A percentile compares a stretch with the other conserved stretches of the same genome.
These are phyloP conservation scores for Arthrobotrys iridis DNA, from an alignment of 2,329 filamentous ascomycete species.

Conservation along the genomic window DNA sequence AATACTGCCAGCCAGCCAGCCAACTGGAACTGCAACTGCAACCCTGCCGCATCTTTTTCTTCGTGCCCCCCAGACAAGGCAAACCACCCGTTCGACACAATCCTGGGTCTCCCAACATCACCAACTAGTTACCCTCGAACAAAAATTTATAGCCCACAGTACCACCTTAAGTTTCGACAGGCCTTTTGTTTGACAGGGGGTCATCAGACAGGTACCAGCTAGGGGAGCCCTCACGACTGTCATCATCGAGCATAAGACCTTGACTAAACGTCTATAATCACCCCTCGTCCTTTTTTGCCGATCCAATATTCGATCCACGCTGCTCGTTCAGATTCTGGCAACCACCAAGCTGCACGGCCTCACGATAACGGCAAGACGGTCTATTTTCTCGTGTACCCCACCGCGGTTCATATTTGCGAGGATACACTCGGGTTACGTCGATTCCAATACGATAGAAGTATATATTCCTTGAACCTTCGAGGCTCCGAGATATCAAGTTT, in stretches of 20 bases:
- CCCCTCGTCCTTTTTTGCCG: slow-evolving; percentile 30
- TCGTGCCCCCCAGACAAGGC: slow-evolving; percentile 17
- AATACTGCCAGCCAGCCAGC: background rate
- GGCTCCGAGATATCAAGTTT: slow-evolving; percentile 11
- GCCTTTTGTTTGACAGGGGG: slow-evolving; percentile 3
- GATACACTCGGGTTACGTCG: slow-evolving; percentile 8
- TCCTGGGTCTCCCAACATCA: slow-evolving; percentile 32
- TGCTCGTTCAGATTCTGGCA: slow-evolving; percentile 35
- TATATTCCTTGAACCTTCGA: slow-evolving; percentile 11
- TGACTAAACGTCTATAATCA: slow-evolving; percentile 6
- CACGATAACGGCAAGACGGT: slow-evolving; percentile 22
- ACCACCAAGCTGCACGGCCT: slow-evolving; percentile 28
- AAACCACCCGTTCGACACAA: slow-evolving; percentile 3
- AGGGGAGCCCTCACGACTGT: slow-evolving; percentile 22
- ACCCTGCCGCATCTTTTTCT: slow-evolving; percentile 44
- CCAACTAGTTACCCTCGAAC: background rate
- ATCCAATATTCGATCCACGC: slow-evolving; percentile 40
- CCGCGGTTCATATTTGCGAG: background rate
- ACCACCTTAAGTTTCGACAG: background rate
- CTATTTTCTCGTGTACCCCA: background rate
- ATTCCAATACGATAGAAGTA: slow-evolving; percentile 17
- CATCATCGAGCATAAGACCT: slow-evolving; percentile 45
- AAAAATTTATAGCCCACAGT: background rate
- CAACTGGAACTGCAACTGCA: slow-evolving; percentile 5
- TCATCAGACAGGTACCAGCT: background rate